Percentiles rank a stretch among this genome's conserved stretches.
Conservation (phyloP, 2,329 filamentous ascomycete species). For the Aspergillus quadricinctus region DNA sequence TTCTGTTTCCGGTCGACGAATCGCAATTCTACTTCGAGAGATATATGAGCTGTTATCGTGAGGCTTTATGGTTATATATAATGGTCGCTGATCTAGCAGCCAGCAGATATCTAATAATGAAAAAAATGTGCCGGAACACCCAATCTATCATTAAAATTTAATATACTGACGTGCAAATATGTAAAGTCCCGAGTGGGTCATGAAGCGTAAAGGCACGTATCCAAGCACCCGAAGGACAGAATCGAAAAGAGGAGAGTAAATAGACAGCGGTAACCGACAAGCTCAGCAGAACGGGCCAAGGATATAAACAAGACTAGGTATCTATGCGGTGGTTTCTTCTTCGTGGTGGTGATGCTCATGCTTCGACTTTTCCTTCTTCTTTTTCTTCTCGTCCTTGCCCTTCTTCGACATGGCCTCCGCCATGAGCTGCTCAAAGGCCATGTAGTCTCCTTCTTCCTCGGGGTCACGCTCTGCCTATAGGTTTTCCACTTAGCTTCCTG, state of each 20-base stretch:
- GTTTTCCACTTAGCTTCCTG: conserved; percentile 9
- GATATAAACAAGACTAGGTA: conserved; percentile 1
- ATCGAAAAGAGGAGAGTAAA: neutral
- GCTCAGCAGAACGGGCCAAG: neutral
- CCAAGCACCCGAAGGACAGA: neutral
- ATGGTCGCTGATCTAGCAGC: neutral
- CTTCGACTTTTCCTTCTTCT: conserved; percentile 53
- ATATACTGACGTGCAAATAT: neutral
- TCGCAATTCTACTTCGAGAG: no score
- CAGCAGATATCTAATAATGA: no score
- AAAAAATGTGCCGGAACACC: neutral
- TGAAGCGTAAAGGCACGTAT: neutral
- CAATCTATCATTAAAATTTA: neutral
- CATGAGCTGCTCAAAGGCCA: conserved; percentile 97
- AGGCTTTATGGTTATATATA: no score
- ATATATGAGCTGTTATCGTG: no score
- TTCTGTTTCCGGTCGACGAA: no score
- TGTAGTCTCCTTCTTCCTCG: conserved; percentile 97
- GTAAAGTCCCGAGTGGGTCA: neutral
- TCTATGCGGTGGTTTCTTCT: conserved; percentile 12
- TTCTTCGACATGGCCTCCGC: conserved; percentile 96
- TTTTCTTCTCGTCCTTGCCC: conserved; percentile 72
- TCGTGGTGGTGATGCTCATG: conserved; percentile 18
- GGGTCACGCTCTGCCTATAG: conserved; percentile 76
- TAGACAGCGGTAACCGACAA: neutral